Percentiles rank a stretch among this genome's conserved stretches.
Conservation (phyloP, 345 rosid genomes). For the Citrus unshiu region DNA sequence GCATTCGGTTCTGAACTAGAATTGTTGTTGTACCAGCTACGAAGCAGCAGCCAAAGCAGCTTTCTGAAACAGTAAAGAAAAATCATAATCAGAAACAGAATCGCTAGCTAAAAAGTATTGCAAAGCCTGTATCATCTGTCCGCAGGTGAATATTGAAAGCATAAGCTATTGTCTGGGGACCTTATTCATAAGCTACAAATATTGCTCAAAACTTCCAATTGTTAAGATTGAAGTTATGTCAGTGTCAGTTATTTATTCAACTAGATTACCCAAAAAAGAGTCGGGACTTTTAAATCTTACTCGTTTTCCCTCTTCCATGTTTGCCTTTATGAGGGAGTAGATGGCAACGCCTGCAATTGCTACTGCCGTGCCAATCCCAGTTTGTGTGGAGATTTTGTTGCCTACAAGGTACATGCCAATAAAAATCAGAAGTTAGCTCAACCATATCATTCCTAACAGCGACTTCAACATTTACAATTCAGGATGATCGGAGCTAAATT, state of each 20-base stretch:
- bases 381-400: conserved; percentile 49
- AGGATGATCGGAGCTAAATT: background rate
- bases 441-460: background rate
- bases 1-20: background rate
- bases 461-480: background rate
- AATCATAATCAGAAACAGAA: background rate
- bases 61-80: conserved; percentile 25
- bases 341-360: conserved; percentile 54
- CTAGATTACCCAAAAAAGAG: no score
- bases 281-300: conserved; percentile 18
- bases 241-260: no score
- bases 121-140: background rate
- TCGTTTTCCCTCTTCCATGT: conserved; percentile 44
- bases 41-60: conserved; percentile 9
- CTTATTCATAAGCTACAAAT: background rate
- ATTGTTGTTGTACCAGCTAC: conserved; percentile 11
- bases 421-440: background rate
- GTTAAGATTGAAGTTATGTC: background rate
- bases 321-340: conserved; percentile 47
- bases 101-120: background rate
- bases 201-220: background rate
- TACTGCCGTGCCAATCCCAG: conserved; percentile 45
- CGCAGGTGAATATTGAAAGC: background rate
- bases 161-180: background rate
- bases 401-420: conserved; percentile 21